Conservation (phyloP, 768 basidiomycete genomes). For the Gloeophyllum trabeum region DNA sequence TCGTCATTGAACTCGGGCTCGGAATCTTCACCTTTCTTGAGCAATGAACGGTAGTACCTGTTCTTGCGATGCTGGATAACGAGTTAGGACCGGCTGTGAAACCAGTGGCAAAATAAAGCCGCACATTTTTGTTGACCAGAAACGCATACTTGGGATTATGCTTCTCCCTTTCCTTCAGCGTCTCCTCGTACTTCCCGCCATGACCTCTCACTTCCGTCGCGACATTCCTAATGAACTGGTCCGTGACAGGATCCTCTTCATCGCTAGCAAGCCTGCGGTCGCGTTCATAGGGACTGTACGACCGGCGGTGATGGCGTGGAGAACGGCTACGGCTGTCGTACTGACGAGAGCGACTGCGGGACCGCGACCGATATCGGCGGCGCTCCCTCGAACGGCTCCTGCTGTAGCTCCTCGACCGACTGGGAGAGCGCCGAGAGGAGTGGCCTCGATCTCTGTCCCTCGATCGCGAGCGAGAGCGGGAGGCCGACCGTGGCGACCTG, state of each 20-base stretch:
- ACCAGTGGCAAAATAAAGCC: constrained; percentile 13
- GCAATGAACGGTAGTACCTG: constrained; percentile 57
- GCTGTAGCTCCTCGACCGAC: constrained; percentile 7
- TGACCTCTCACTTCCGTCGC: constrained; percentile 79
- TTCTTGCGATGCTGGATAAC: constrained; percentile 53
- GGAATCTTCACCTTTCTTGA: constrained; percentile 41
- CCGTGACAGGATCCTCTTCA: constrained; percentile 64
- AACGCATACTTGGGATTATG: constrained; percentile 80
- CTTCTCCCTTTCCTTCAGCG: constrained; percentile 63
- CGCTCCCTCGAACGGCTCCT: constrained; percentile 29
- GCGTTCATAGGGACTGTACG: constrained; percentile 17
- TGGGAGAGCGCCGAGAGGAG: background rate
- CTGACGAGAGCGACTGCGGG: constrained; percentile 27
- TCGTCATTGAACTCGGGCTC: constrained; percentile 79
- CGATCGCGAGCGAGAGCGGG: background rate
- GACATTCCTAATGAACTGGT: constrained; percentile 80
- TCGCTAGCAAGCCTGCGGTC: no score
- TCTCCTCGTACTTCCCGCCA: constrained; percentile 65
- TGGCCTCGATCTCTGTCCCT: background rate
- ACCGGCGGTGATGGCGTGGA: constrained; percentile 24
- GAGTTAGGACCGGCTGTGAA: constrained; percentile 2
- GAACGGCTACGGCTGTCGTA: constrained; percentile 33
- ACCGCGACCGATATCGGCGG: constrained; percentile 35
- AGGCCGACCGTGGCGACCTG: background rate
- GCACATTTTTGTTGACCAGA: constrained; percentile 23